These are phyloP conservation scores for Xylariaceae sp. DNA, from an alignment of 2,329 filamentous ascomycete genomes.

Conservation along the genomic window DNA sequence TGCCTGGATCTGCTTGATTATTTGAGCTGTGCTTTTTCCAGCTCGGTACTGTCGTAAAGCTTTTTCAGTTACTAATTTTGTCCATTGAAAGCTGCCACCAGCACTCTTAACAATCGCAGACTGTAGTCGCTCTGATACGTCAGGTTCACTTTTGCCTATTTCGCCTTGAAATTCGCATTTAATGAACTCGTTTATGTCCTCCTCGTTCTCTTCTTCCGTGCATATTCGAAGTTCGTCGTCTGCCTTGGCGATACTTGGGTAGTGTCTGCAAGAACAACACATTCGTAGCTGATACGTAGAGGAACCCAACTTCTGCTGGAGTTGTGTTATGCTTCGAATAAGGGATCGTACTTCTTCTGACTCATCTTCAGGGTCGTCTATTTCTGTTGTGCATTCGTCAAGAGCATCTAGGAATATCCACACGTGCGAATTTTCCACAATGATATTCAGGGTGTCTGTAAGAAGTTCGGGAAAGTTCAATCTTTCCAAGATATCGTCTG, in stretches of 20 bases:
- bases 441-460: neutral
- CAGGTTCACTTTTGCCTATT: neutral
- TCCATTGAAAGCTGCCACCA: conserved; percentile 2
- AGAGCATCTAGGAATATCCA: conserved; percentile 3
- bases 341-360: conserved; percentile 1
- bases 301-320: neutral
- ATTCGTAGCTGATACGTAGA: neutral
- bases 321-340: neutral
- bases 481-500: neutral
- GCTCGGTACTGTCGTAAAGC: neutral
- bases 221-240: neutral
- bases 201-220: neutral
- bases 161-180: neutral
- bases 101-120: conserved; percentile 1
- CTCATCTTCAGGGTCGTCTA: neutral
- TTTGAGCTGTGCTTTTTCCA: conserved; percentile 1
- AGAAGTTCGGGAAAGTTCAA: neutral
- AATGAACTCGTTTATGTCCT: neutral
- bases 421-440: neutral
- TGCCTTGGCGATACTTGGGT: neutral
- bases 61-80: conserved; percentile 2
- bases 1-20: conserved; percentile 1
- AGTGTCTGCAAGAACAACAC: conserved; percentile 3
- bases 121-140: neutral
- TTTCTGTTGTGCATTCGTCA: conserved; percentile 1